Conservation (phyloP, 495 filamentous ascomycete species). For the Daldinia vernicosa region DNA sequence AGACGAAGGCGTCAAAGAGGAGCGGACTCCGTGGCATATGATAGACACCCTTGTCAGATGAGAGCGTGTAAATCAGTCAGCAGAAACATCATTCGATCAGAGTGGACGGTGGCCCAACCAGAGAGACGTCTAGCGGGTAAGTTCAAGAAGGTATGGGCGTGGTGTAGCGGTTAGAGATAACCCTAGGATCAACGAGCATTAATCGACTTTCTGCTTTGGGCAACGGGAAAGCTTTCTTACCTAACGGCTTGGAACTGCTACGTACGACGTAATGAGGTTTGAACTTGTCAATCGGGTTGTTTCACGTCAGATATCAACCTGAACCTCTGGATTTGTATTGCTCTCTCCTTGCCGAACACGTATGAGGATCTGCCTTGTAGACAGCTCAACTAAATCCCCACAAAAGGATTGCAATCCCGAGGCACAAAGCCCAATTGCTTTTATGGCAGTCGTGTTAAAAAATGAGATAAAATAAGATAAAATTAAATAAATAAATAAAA, state of each 20-base stretch:
- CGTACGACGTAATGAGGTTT: constrained; percentile 23
- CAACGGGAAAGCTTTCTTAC: constrained; percentile 35
- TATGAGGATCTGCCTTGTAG: constrained; percentile 42
- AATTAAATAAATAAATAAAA: constrained; percentile 18
- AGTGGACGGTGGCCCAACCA: constrained; percentile 24
- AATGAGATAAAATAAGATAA: constrained; percentile 14
- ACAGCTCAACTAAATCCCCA: constrained; percentile 39
- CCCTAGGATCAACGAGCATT: constrained; percentile 22
- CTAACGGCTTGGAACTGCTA: constrained; percentile 3
- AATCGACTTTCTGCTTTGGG: constrained; percentile 37
- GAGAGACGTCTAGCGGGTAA: constrained; percentile 25
- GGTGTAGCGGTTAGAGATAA: constrained; percentile 32
- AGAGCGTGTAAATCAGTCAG: constrained; percentile 32
- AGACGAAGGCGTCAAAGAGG: constrained; percentile 32
- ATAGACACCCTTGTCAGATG: constrained; percentile 36
- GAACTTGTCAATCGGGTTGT: constrained; percentile 35
- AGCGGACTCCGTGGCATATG: constrained; percentile 38
- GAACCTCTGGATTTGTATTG: constrained; percentile 13
- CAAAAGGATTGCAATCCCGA: constrained; percentile 43
- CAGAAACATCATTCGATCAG: constrained; percentile 40
- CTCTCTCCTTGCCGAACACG: constrained; percentile 38
- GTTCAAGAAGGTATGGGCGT: constrained; percentile 17
- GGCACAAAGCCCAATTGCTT: constrained; percentile 34
- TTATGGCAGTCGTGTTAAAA: neutral
- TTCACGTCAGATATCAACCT: constrained; percentile 37